Evolutionary conservation across 495 filamentous ascomycete species (phyloP).

Genomic region (Penicillium subrubescens): DNA sequence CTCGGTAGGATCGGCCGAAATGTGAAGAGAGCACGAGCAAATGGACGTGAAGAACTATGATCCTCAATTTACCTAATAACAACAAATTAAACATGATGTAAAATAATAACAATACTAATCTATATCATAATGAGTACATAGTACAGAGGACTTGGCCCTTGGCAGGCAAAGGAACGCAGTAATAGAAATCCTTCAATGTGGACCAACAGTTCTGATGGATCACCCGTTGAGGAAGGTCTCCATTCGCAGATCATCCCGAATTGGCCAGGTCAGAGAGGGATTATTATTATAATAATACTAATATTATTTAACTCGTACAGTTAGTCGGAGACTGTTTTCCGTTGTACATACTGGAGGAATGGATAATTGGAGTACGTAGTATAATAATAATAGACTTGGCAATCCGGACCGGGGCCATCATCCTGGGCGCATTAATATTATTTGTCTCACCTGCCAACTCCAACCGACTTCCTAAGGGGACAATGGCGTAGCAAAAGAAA

Average conservation of each 20-base stretch:
- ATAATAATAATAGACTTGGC: slow-evolving; percentile 1
- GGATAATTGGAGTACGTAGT: background rate
- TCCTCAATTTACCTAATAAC: background rate
- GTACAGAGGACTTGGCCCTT: background rate
- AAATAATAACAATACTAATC: background rate
- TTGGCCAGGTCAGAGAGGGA: background rate
- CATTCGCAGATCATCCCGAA: slow-evolving; percentile 11
- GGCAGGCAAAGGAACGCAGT: slow-evolving; percentile 4
- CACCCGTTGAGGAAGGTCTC: background rate
- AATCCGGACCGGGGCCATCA: background rate
- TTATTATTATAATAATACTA: background rate
- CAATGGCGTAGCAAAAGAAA: background rate
- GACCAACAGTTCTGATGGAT: background rate
- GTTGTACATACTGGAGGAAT: no score
- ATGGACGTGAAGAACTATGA: background rate
- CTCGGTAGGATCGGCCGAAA: background rate
- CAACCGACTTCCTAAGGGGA: slow-evolving; percentile 16
- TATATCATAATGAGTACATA: background rate
- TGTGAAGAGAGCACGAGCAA: background rate
- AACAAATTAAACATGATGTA: background rate
- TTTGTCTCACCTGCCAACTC: slow-evolving; percentile 18
- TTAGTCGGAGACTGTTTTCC: background rate
- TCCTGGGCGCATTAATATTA: background rate
- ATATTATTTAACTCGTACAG: background rate
- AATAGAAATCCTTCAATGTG: background rate